phyloP scores from a whole-genome alignment of 192 early-diverging fungal species.

The Mortierella alpina region DNA sequence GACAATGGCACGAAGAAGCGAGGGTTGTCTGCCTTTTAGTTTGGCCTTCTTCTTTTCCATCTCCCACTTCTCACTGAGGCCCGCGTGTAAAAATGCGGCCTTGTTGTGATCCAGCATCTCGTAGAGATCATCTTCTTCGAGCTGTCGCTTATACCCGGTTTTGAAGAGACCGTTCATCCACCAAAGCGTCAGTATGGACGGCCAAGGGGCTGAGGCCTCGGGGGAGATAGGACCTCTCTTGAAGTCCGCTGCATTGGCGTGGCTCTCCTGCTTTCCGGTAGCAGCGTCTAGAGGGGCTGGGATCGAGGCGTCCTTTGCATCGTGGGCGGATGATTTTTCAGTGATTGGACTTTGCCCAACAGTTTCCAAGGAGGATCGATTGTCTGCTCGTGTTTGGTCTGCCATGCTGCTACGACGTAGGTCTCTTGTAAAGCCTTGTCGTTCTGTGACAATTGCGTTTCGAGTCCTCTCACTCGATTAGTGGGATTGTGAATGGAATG shows the following conservation, averaged over 20 bases:
- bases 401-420: too few species aligned
- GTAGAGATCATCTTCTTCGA: conserved; percentile 39
- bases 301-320: too few species aligned
- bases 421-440: too few species aligned
- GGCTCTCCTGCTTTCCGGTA: too few species aligned
- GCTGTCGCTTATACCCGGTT: conserved; percentile 23
- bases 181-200: conserved; percentile 20
- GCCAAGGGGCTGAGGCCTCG: conserved; percentile 25
- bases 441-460: too few species aligned
- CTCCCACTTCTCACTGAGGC: background rate
- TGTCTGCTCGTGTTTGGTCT: too few species aligned
- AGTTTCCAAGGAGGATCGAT: too few species aligned
- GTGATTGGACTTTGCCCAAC: too few species aligned
- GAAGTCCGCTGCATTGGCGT: background rate
- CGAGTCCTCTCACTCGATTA: too few species aligned
- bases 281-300: too few species aligned
- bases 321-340: too few species aligned
- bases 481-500: too few species aligned
- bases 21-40: background rate
- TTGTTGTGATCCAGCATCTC: conserved; percentile 26
- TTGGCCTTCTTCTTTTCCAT: conserved; percentile 1
- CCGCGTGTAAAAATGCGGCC: background rate
- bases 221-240: conserved; percentile 7
- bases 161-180: conserved; percentile 38
- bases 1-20: background rate